Evolutionary conservation across 139 green algal species (phyloP).

Genomic region (Tetraselmis chui): DNA sequence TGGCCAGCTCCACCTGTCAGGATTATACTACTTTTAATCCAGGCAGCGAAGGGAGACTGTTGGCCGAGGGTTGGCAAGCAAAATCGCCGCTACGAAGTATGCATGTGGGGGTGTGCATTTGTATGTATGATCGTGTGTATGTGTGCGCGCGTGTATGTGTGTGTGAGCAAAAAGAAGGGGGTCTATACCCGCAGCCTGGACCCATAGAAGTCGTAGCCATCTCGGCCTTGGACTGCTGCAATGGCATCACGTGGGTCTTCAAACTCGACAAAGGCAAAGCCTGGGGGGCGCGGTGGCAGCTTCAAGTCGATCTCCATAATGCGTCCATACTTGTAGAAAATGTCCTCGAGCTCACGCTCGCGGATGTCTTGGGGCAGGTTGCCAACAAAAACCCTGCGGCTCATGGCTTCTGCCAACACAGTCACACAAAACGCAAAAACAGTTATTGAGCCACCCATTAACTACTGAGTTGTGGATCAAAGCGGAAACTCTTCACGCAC

Average conservation of each 20-base stretch:
- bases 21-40: not conserved
- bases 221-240: constrained; percentile 74
- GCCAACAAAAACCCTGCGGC: constrained; percentile 55
- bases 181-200: constrained; percentile 65
- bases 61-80: too few relatives aligned
- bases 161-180: too few relatives aligned
- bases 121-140: too few relatives aligned
- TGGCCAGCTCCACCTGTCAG: not conserved
- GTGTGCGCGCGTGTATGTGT: too few relatives aligned
- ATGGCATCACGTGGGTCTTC: constrained; percentile 70
- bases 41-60: not conserved
- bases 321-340: constrained; percentile 84
- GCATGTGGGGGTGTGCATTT: too few relatives aligned
- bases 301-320: constrained; percentile 83
- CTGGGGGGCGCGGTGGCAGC: constrained; percentile 65
- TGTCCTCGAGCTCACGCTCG: constrained; percentile 78
- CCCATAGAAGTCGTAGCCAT: constrained; percentile 87
- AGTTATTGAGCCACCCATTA: too few relatives aligned
- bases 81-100: too few relatives aligned
- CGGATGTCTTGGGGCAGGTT: constrained; percentile 80
- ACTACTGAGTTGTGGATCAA: too few relatives aligned
- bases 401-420: too few relatives aligned
- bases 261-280: constrained; percentile 86
- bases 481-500: too few relatives aligned
- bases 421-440: too few relatives aligned